Evolutionary conservation across 257 asterid species (phyloP).

Genomic region (Scutellaria galericulata): DNA sequence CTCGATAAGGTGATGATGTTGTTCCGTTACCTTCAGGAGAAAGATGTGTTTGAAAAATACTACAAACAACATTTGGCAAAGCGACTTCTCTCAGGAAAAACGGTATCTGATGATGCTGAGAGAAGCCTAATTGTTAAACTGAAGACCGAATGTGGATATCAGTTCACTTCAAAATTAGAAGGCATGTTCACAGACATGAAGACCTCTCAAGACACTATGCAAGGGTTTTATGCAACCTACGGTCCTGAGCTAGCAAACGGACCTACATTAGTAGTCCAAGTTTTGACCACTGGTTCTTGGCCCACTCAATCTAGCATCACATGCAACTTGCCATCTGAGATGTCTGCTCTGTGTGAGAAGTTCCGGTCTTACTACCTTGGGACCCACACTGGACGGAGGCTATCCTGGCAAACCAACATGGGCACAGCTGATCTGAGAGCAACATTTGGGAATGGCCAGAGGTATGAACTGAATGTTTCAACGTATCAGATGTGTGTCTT

Average conservation of each 20-base stretch:
- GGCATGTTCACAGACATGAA: conserved; percentile 81
- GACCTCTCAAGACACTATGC: conserved; percentile 71
- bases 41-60: conserved; percentile 70
- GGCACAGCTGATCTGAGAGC: conserved; percentile 65
- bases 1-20: conserved; percentile 72
- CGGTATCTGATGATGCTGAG: conserved; percentile 65
- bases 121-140: conserved; percentile 68
- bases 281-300: conserved; percentile 71
- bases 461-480: conserved; percentile 60
- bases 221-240: conserved; percentile 49
- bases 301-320: conserved; percentile 59
- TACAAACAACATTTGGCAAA: conserved; percentile 73
- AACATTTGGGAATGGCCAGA: conserved; percentile 54
- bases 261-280: conserved; percentile 59
- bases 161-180: conserved; percentile 68
- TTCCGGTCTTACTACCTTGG: conserved; percentile 67
- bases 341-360: conserved; percentile 52
- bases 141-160: conserved; percentile 73
- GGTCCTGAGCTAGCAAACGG: conserved; percentile 49
- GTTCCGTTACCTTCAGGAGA: conserved; percentile 72
- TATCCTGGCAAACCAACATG: conserved; percentile 69
- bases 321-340: conserved; percentile 63
- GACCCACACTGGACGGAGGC: conserved; percentile 62
- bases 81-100: conserved; percentile 63
- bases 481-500: conserved; percentile 70